Evolutionary conservation across 306 rosid species (phyloP), one percentile per base, ranked within the genome.

Genomic region (peach (Prunus persica)): DNA sequence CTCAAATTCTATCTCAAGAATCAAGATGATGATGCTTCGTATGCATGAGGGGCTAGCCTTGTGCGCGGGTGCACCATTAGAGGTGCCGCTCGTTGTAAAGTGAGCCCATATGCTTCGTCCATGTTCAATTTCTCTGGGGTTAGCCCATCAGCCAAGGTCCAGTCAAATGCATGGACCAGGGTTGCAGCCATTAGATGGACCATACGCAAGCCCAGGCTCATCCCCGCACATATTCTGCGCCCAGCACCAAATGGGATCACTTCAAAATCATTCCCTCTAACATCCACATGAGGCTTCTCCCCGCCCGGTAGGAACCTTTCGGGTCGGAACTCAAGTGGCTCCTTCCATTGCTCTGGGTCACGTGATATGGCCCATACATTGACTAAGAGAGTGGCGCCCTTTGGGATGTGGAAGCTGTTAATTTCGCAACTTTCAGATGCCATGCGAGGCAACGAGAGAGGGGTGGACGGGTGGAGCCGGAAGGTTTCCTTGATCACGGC

Each of bases 381-480:
- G 19, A 91, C 98, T 46, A 91, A 34, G 1, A 93, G 82, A 3
- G 98, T 93, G 58, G 97, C 72, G 12, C 91, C 96, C 54, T 91
- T 91, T 0, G 92, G 96, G 20, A 93, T 91, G 69, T 86, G 91
- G 71, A 82, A 86, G 24, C 88, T 83, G 11, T 82, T 72, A 76
- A 91, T 71, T n/a, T 84, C 86, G 67, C 92, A 87, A 28, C 86
- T 85, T 2, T 93, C 74, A 0, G 82, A 19, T 0, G 91, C 89
- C 18, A 85, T 72, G 0, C 93, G 89, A 1, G 98, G 98, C 0
- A 93, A 79, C 2, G 97, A 91, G n/a, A 93, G 91, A 0, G 98
- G 98, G 12, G 98, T 89, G n/a, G 98, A 76, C 1, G 98, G 97
- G 80, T 93, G 98, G 16, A 93, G 90, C 19, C 97, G 90, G 22